Evolutionary conservation across 1,139 yeast genomes (phyloP), one percentile per base, ranked within the genome.

Genomic region (Pichia sp.): DNA sequence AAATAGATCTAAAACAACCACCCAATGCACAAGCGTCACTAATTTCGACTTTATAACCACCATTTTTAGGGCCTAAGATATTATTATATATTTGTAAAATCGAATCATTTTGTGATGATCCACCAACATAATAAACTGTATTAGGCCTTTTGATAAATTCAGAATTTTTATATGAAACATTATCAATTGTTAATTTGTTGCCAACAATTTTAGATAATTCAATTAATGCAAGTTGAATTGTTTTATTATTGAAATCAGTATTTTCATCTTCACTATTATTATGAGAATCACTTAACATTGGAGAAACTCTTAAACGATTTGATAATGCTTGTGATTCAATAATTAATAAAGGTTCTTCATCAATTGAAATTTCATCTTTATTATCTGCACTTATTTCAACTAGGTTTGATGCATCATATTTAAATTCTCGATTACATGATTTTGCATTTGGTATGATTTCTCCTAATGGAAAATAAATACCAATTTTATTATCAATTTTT

Each of bases 21-120:
- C 97, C 97, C 40, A 86, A 67, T 1, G 96, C 97, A 71, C 97
- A 89, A 1, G 96, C 95, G 64, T 89, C 89, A 6, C 92, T 80
- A 40, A 87, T 76, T 57, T 86, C 92, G 28, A 83, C 82, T 51
- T 79, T 76, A 62, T 66, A 87, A 47, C 83, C 79, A 3, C 92
- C 94, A 22, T 74, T 68, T 12, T 56, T 51, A 3, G 80, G 73
- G 4, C 90, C 89, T 35, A 89, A 64, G 7, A 89, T 81, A 12
- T 82, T 70, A 4, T 90, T 79, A 72, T 86, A 82, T 49, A 78
- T 82, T 26, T 65, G 62, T 38, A 87, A 80, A 42, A 89, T 82
- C 28, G 87, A 76, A 30, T 61, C 52, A 62, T 89, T 89, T 43
- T 78, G 76, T 16, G 94, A 82, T 1, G 90, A 89, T 22, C 97